Evolutionary conservation across 179 eudicot species (phyloP).

Genomic region (Beta macrorhiza): DNA sequence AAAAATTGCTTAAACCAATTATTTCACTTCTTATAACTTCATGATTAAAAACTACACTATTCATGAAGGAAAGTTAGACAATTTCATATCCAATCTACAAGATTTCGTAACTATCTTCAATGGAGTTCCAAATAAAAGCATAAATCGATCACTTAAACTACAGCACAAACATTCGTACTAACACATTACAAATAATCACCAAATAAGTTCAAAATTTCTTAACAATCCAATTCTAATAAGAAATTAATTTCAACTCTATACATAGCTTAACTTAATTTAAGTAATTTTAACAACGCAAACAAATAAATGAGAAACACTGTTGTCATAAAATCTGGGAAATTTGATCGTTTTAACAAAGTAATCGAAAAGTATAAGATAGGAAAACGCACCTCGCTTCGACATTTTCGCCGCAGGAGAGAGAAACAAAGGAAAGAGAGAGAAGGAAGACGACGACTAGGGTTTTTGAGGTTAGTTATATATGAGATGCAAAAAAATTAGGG

Average conservation of each 20-base stretch:
- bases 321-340: too few species aligned
- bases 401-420: constrained; percentile 33
- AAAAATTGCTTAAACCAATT: background rate
- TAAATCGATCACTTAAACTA: background rate
- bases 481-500: constrained; percentile 19
- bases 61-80: background rate
- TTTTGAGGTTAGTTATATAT: constrained; percentile 24
- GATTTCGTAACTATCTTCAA: background rate
- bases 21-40: too few species aligned
- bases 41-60: background rate
- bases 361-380: background rate
- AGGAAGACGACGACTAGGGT: constrained; percentile 21
- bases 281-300: background rate
- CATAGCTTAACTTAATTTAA: background rate
- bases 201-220: too few species aligned
- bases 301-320: background rate
- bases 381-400: constrained; percentile 64
- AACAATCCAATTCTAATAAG: background rate
- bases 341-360: background rate
- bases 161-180: background rate
- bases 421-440: background rate
- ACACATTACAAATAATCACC: too few species aligned
- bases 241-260: background rate
- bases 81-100: background rate
- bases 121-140: background rate